Percentiles rank a stretch among this genome's conserved stretches.
Conservation (phyloP, 352 stramenopile species). For the Phytophthora sojae region DNA sequence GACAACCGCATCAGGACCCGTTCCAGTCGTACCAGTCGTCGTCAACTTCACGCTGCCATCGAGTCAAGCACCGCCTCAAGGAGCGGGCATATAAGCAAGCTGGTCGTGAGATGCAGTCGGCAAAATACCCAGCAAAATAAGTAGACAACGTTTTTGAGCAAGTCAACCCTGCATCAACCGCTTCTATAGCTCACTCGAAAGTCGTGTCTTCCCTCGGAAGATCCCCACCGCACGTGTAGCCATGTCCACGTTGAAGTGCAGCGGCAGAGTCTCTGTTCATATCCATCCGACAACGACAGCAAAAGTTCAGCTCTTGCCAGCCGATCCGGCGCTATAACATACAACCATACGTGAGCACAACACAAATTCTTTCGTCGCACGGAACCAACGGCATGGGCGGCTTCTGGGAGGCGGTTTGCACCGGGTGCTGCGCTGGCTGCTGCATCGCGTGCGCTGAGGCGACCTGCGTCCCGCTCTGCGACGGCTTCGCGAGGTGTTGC, state of each 20-base stretch:
- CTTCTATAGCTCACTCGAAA: too few species aligned
- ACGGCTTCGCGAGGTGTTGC: constrained; percentile 27
- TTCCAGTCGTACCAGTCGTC: constrained; percentile 9
- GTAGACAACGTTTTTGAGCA: too few species aligned
- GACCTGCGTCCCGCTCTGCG: constrained; percentile 25
- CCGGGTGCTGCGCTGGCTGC: constrained; percentile 36
- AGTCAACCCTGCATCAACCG: too few species aligned
- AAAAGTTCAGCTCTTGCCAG: background rate
- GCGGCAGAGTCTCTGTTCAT: background rate
- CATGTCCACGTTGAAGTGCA: background rate
- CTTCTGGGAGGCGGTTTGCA: constrained; percentile 29
- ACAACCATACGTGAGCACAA: background rate
- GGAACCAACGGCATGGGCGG: constrained; percentile 27
- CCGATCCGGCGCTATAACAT: background rate
- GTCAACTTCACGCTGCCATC: constrained; percentile 7
- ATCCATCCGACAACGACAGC: background rate
- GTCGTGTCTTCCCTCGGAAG: too few species aligned
- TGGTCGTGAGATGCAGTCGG: too few species aligned
- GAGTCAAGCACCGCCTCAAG: background rate
- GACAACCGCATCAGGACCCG: background rate
- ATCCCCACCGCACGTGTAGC: background rate
- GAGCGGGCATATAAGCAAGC: background rate
- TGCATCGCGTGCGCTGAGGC: constrained; percentile 31
- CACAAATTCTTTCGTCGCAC: background rate
- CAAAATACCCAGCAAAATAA: too few species aligned